Conservation (phyloP, 331 rosid genomes). For the Phaseolus coccineus region DNA sequence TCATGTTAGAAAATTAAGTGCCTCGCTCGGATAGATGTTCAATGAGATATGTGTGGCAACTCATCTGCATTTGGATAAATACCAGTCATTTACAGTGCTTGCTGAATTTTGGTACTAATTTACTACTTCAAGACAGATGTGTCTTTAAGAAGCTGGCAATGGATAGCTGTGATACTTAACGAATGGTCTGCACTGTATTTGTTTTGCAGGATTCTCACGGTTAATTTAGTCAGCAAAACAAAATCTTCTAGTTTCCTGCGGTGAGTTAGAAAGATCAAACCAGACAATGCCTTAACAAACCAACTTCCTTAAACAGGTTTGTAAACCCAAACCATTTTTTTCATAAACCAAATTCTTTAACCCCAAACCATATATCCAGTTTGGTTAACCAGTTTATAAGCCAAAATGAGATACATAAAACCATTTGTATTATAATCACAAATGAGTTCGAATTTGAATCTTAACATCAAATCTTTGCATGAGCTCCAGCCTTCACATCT, state of each 20-base stretch:
- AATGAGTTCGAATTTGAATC: no score
- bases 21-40: constrained; percentile 4
- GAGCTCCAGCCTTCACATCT: background rate
- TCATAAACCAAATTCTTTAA: background rate
- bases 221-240: background rate
- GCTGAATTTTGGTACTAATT: constrained; percentile 1
- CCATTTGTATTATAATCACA: no score
- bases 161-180: constrained; percentile 13
- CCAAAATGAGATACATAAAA: background rate
- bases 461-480: no score
- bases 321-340: background rate
- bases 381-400: background rate
- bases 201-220: constrained; percentile 23
- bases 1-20: constrained; percentile 25
- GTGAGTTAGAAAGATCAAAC: background rate
- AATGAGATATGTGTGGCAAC: constrained; percentile 16
- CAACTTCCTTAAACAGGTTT: background rate
- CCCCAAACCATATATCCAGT: background rate
- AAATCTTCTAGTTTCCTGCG: background rate
- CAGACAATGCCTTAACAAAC: background rate
- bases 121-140: background rate
- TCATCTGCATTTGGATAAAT: constrained; percentile 10
- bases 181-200: constrained; percentile 9
- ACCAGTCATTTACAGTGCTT: constrained; percentile 16
- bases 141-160: background rate